A percentile compares a stretch with the other conserved stretches of the same genome.
Evolutionary conservation across 768 basidiomycete species (phyloP).

Genomic region (Crepidotus variabilis): DNA sequence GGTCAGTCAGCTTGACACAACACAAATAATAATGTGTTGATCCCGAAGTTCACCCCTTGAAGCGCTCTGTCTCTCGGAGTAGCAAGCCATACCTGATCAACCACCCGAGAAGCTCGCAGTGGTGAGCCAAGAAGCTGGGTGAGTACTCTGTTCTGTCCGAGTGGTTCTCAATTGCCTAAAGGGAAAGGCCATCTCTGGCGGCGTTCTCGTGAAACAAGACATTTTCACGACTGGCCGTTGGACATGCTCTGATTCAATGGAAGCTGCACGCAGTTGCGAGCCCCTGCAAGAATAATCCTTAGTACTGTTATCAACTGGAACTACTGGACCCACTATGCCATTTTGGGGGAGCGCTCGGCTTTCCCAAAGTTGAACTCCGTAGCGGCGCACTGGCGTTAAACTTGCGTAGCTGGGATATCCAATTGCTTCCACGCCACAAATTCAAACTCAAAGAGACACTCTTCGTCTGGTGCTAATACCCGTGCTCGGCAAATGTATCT

Average conservation of each 20-base stretch:
- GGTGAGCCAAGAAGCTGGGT: no score
- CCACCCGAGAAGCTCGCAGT: no score
- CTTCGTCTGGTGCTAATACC: not conserved
- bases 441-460: not conserved
- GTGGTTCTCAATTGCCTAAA: not conserved
- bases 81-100: no score
- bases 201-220: not conserved
- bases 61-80: no score
- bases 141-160: no score
- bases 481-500: no score
- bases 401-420: not conserved
- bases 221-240: not conserved
- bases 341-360: not conserved
- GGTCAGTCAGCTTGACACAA: no score
- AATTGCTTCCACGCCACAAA: not conserved
- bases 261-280: not conserved
- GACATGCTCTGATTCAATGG: not conserved
- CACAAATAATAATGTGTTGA: no score
- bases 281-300: not conserved
- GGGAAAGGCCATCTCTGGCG: not conserved
- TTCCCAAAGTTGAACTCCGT: not conserved
- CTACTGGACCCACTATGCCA: not conserved
- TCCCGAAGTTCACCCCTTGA: no score
- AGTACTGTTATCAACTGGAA: not conserved
- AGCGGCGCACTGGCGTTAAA: not conserved